Evolutionary conservation across 2,329 filamentous ascomycete genomes (phyloP).

Genomic region (Claviceps quebecensis): DNA sequence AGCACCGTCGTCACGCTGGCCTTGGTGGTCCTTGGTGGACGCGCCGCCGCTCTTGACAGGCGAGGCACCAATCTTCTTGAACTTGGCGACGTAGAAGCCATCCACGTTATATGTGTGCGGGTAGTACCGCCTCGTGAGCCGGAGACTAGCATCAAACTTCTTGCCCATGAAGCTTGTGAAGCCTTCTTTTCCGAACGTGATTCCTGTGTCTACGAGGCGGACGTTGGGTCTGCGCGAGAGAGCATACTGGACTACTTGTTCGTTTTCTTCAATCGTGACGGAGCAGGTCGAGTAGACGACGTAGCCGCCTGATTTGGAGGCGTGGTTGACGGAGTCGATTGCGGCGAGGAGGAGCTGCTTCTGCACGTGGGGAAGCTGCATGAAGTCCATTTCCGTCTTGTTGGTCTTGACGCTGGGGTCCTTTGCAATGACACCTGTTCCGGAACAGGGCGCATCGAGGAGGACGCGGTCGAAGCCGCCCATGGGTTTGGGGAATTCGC

Average conservation of each 20-base stretch:
- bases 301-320: slow-evolving; percentile 84
- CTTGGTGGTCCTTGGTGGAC: background rate
- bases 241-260: slow-evolving; percentile 86
- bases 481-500: slow-evolving; percentile 87
- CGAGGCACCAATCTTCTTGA: slow-evolving; percentile 80
- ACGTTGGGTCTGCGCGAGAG: slow-evolving; percentile 87
- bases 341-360: slow-evolving; percentile 87
- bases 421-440: slow-evolving; percentile 95
- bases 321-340: slow-evolving; percentile 87
- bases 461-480: slow-evolving; percentile 92
- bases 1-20: background rate
- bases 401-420: slow-evolving; percentile 96
- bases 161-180: slow-evolving; percentile 88
- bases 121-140: slow-evolving; percentile 73
- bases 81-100: slow-evolving; percentile 95
- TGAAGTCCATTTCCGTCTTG: slow-evolving; percentile 91
- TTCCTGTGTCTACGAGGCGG: slow-evolving; percentile 77
- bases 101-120: slow-evolving; percentile 91
- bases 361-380: slow-evolving; percentile 83
- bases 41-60: slow-evolving; percentile 33
- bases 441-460: slow-evolving; percentile 89
- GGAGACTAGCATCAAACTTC: slow-evolving; percentile 74
- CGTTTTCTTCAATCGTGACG: slow-evolving; percentile 81
- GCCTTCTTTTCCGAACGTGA: slow-evolving; percentile 82
- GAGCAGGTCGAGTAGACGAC: slow-evolving; percentile 95